Conservation (phyloP, 139 green algal species). For the Ulvella scutata region DNA sequence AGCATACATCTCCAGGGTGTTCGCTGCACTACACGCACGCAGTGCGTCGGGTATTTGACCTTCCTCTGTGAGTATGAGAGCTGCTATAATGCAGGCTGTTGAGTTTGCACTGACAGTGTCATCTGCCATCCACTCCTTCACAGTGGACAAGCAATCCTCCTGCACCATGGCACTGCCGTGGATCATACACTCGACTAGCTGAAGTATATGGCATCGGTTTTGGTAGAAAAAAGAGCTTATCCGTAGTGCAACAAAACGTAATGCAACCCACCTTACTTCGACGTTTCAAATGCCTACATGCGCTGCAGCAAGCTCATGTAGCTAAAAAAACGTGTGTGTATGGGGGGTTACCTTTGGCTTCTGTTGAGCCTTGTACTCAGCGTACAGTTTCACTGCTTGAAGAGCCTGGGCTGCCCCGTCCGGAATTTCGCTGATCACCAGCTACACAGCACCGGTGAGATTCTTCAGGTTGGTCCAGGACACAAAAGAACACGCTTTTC, state of each 20-base stretch:
- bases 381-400: slow-evolving; percentile 79
- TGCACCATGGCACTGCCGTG: slow-evolving; percentile 26
- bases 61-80: slow-evolving; percentile 56
- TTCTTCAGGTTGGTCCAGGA: not conserved
- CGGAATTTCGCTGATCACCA: slow-evolving; percentile 80
- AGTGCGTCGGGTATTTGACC: slow-evolving; percentile 87
- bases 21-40: slow-evolving; percentile 58
- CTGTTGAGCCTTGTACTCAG: slow-evolving; percentile 46
- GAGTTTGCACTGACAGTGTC: slow-evolving; percentile 53
- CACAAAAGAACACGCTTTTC: not conserved
- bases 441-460: slow-evolving; percentile 45
- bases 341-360: slow-evolving; percentile 26
- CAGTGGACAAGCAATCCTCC: slow-evolving; percentile 35
- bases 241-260: too few species aligned
- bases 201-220: too few species aligned
- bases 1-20: slow-evolving; percentile 73
- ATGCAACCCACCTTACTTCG: too few species aligned
- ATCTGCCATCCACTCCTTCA: slow-evolving; percentile 65
- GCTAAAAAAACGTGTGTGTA: not conserved
- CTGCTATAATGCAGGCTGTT: slow-evolving; percentile 64
- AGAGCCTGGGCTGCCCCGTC: slow-evolving; percentile 51
- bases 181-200: too few species aligned
- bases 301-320: not conserved
- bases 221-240: too few species aligned
- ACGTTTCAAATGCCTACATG: too few species aligned